Conservation (phyloP, 2,329 filamentous ascomycete genomes). For the Monosporascus sp. region DNA sequence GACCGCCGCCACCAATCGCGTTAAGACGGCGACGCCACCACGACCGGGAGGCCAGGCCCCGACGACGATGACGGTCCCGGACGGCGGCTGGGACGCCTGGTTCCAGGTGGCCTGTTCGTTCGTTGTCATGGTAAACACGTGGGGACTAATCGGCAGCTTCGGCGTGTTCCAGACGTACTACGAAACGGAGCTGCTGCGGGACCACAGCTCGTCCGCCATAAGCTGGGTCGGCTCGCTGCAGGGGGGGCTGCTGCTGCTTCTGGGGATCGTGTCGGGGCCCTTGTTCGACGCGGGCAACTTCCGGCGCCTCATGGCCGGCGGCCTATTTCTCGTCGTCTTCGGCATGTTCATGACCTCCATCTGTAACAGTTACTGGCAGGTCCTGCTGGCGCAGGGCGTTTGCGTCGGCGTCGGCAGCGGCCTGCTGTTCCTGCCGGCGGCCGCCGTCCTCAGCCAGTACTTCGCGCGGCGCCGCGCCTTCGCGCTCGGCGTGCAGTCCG, state of each 20-base stretch:
- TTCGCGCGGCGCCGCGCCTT: constrained; percentile 22
- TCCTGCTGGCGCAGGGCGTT: constrained; percentile 20
- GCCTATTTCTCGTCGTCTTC: constrained; percentile 19
- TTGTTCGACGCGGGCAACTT: constrained; percentile 30
- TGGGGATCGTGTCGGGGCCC: constrained; percentile 26
- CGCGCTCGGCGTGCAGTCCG: constrained; percentile 15
- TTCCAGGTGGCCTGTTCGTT: constrained; percentile 35
- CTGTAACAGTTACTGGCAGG: constrained; percentile 31
- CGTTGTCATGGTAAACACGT: constrained; percentile 31
- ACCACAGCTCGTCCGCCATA: constrained; percentile 19
- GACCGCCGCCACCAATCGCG: background rate
- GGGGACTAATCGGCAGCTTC: constrained; percentile 29
- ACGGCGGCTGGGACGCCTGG: constrained; percentile 34
- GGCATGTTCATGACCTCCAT: constrained; percentile 34
- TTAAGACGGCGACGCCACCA: background rate
- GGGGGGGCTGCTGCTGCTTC: constrained; percentile 25
- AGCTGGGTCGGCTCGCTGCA: constrained; percentile 28
- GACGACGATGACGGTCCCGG: constrained; percentile 14
- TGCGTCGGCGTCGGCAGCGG: constrained; percentile 17
- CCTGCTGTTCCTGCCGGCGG: constrained; percentile 15
- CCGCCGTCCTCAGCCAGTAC: constrained; percentile 23
- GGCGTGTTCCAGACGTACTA: constrained; percentile 27
- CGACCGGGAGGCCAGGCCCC: background rate
- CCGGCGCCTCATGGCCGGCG: constrained; percentile 15
- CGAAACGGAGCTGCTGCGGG: constrained; percentile 9